A percentile compares a stretch with the other conserved stretches of the same genome.
phyloP scores from a whole-genome alignment of 139 green algal genomes.

The Asterochloris erici region DNA sequence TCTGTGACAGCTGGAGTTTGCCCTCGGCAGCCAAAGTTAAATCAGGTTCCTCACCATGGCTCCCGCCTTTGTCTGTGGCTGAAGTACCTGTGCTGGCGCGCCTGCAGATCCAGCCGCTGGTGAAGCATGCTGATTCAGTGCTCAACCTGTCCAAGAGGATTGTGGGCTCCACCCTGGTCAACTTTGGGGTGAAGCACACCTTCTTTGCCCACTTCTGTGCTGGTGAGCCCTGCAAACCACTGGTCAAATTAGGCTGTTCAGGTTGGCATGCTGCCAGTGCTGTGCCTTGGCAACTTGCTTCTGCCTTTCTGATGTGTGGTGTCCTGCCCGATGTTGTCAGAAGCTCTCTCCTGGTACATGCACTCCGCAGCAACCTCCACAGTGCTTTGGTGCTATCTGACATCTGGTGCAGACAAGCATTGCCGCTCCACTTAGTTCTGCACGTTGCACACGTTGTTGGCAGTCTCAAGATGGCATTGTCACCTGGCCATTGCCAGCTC shows the following conservation, averaged over 20 bases:
- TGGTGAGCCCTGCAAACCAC: constrained; percentile 25
- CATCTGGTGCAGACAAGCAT: not conserved
- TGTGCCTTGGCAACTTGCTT: not conserved
- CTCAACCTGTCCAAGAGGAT: constrained; percentile 41
- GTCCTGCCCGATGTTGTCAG: too few species aligned
- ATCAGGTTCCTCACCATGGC: not conserved
- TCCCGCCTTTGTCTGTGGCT: not conserved
- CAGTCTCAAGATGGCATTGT: too few species aligned
- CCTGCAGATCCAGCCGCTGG: constrained; percentile 23
- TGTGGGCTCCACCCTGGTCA: constrained; percentile 47
- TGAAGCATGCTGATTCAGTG: constrained; percentile 53
- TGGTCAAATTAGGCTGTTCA: not conserved
- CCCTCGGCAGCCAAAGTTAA: too few species aligned
- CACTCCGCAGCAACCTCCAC: not conserved
- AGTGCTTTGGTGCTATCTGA: not conserved
- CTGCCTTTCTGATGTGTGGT: not conserved
- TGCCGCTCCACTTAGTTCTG: too few species aligned
- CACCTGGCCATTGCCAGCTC: not conserved
- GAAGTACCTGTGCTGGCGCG: not conserved
- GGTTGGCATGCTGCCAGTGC: not conserved
- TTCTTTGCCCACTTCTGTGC: constrained; percentile 90
- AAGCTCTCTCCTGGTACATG: not conserved
- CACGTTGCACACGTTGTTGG: too few species aligned
- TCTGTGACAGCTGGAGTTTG: too few species aligned
- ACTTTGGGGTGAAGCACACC: constrained; percentile 56